These are phyloP conservation scores for Pichia thaimueangensis DNA, from an alignment of 805 yeast genomes.

Conservation along the genomic window DNA sequence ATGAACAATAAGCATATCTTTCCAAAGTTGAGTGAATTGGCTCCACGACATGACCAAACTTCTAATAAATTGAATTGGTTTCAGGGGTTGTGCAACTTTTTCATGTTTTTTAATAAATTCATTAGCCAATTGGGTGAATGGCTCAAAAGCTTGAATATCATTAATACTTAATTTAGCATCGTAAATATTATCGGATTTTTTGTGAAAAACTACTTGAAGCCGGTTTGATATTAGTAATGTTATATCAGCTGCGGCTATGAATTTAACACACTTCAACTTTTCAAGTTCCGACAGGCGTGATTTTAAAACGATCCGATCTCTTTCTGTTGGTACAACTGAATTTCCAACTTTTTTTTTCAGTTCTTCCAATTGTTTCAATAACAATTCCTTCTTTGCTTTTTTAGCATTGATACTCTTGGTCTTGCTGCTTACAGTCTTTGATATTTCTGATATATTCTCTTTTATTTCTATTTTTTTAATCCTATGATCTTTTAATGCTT, in stretches of 20 bases:
- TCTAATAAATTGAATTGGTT: background rate
- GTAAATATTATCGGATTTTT: background rate
- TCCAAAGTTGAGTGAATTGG: conserved; percentile 8
- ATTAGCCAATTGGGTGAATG: conserved; percentile 4
- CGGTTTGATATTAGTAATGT: background rate
- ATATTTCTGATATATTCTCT: conserved; percentile 1
- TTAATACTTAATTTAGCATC: background rate
- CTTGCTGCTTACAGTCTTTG: background rate
- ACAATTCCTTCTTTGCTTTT: background rate
- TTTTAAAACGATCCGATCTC: conserved; percentile 12
- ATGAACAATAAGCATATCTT: conserved; percentile 8
- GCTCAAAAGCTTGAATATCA: background rate
- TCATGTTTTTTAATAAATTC: background rate
- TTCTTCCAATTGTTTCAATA: conserved; percentile 7
- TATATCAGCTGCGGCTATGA: conserved; percentile 7
- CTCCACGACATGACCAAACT: conserved; percentile 6
- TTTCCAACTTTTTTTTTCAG: conserved; percentile 2
- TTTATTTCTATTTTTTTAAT: conserved; percentile 1
- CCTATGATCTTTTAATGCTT: background rate
- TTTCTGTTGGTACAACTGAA: conserved; percentile 15
- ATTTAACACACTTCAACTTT: conserved; percentile 8
- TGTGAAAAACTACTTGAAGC: background rate
- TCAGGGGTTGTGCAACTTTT: background rate
- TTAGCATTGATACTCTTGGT: background rate
- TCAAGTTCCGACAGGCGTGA: conserved; percentile 14